Base-by-base conservation (phyloP, 352 stramenopile species). In the Peronospora farinosa region DNA sequence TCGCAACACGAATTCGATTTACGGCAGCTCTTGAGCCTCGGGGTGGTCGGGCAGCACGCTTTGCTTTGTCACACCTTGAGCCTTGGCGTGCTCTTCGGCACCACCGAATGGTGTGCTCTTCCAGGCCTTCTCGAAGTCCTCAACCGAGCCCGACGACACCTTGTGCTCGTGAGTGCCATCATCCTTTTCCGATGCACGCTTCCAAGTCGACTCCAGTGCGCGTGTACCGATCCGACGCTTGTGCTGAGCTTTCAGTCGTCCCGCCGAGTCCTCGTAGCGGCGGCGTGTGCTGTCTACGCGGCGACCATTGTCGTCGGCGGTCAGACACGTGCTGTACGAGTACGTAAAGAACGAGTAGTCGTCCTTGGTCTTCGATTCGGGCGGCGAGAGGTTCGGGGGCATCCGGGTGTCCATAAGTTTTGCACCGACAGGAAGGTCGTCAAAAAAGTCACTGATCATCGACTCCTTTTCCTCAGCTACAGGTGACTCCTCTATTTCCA, bases 201-300 rank as follows among this genome's bases (percentile, higher is more conserved):
- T 58, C 76, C 79, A 90, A 54, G 62, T 76, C 31, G 70, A 78
- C 47, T 83, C 57, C 1, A 90, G 31, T 17, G 23, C 52, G n/a
- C 41, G 38, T 3, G 53, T 57, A 30, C 67, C 70, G 4, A 88
- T 75, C 39, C 68, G 45, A 25, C 73, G 77, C 25, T 65, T 65
- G 52, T 87, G 79, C 37, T 76, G 65, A 15, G 74, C 76, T 62
- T 87, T 88, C 43, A 90, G 55, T 1, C 63, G 60, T 9, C 76
- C 74, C 8, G 47, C 51, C 36, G 77, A 85, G 57, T 87, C 71
- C 43, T 90, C 68, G 51, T 84, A 86, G 39, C 74, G 76, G 8
- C 73, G 76, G 10, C 76, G 74, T 33, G 63, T 80, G 51, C 76
- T 90, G 47, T 68, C 63, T 39, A 88, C 61, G 27, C 53, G 54